phyloP scores from a whole-genome alignment of 2,329 filamentous ascomycete species.

The Hypoxylon sp. region DNA sequence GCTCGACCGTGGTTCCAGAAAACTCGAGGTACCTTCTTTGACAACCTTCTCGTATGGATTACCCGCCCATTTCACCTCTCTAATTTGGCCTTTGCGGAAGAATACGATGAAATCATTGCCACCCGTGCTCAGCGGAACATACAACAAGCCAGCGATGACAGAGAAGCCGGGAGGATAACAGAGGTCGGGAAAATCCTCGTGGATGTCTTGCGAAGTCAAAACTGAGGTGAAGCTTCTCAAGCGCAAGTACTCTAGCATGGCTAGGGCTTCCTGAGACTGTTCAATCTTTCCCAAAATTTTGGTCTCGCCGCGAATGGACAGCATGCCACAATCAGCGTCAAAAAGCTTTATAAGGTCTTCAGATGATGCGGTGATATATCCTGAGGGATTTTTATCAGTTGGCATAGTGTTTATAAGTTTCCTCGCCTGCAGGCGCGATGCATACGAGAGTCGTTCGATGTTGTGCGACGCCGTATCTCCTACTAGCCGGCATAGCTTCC shows the following conservation, averaged over 20 bases:
- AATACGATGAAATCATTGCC: slow-evolving; percentile 92
- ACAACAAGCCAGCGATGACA: slow-evolving; percentile 80
- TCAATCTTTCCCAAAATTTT: slow-evolving; percentile 83
- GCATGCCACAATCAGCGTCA: slow-evolving; percentile 85
- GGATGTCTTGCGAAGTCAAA: slow-evolving; percentile 81
- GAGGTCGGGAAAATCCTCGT: slow-evolving; percentile 83
- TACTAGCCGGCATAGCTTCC: slow-evolving; percentile 91
- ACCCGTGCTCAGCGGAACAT: slow-evolving; percentile 82
- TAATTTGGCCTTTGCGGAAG: slow-evolving; percentile 82
- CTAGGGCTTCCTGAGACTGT: slow-evolving; percentile 84
- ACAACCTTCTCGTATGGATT: slow-evolving; percentile 87
- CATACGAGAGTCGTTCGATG: slow-evolving; percentile 88
- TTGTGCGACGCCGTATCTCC: slow-evolving; percentile 89
- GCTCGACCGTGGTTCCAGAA: slow-evolving; percentile 82
- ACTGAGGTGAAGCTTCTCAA: slow-evolving; percentile 82
- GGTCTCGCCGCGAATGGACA: slow-evolving; percentile 89
- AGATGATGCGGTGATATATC: slow-evolving; percentile 90
- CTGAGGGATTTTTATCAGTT: slow-evolving; percentile 83
- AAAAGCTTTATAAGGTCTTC: slow-evolving; percentile 88
- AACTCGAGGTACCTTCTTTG: slow-evolving; percentile 78
- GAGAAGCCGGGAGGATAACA: slow-evolving; percentile 84
- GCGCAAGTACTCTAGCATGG: slow-evolving; percentile 85
- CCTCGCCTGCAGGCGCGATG: slow-evolving; percentile 84
- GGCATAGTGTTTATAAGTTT: slow-evolving; percentile 90
- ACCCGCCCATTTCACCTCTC: slow-evolving; percentile 86